Conservation (phyloP, 805 yeast species). For the Ogataea salicorniae region DNA sequence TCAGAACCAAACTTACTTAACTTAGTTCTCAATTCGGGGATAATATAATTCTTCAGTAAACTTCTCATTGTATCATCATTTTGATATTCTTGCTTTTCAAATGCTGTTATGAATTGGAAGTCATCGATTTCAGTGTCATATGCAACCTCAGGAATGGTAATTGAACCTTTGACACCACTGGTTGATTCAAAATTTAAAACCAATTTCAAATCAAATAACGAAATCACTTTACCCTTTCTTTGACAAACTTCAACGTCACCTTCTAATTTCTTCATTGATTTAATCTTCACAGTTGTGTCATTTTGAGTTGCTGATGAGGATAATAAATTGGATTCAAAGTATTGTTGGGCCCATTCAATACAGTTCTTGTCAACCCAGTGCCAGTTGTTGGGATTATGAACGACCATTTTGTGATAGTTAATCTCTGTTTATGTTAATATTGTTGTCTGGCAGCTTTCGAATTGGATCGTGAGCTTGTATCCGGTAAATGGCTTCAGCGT, state of each 20-base stretch:
- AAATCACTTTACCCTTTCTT: slow-evolving; percentile 93
- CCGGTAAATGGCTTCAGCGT: too few relatives aligned
- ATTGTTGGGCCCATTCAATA: slow-evolving; percentile 80
- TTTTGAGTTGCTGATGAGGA: slow-evolving; percentile 39
- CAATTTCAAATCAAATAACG: slow-evolving; percentile 76
- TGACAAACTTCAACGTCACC: slow-evolving; percentile 98
- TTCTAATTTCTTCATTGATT: slow-evolving; percentile 55
- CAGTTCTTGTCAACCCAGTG: slow-evolving; percentile 99
- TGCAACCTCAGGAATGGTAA: slow-evolving; percentile 86
- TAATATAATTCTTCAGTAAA: slow-evolving; percentile 42
- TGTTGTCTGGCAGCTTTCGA: too few relatives aligned
- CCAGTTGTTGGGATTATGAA: slow-evolving; percentile 97
- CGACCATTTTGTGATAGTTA: slow-evolving; percentile 55
- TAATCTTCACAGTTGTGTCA: slow-evolving; percentile 32
- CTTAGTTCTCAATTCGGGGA: slow-evolving; percentile 63
- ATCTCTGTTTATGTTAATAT: too few relatives aligned
- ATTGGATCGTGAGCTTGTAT: too few relatives aligned
- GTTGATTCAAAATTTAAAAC: slow-evolving; percentile 55
- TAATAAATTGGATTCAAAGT: slow-evolving; percentile 58
- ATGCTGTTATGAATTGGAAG: slow-evolving; percentile 73
- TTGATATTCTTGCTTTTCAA: slow-evolving; percentile 48
- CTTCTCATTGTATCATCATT: slow-evolving; percentile 47
- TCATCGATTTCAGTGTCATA: slow-evolving; percentile 86
- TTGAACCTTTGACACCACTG: slow-evolving; percentile 49
- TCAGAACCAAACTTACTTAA: slow-evolving; percentile 71